phyloP scores from a whole-genome alignment of 2,329 filamentous ascomycete genomes.

The Fusarium metavorans region DNA sequence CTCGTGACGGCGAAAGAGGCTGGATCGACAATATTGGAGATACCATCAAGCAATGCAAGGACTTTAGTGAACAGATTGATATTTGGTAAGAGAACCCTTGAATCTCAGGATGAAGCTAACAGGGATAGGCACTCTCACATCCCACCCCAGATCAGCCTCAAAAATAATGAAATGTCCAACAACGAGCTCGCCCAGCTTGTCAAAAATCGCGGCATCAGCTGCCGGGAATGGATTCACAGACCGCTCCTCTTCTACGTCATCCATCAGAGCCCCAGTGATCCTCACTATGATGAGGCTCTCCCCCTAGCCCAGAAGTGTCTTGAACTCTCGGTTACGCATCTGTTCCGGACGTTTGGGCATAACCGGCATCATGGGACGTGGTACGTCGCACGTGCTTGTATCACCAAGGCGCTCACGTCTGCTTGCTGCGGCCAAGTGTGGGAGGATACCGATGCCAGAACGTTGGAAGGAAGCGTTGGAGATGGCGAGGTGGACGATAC shows the following conservation, averaged over 20 bases:
- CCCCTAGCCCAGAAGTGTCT: background rate
- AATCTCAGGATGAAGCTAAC: background rate
- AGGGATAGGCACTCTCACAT: background rate
- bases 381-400: background rate
- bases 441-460: background rate
- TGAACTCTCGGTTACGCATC: background rate
- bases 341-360: background rate
- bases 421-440: background rate
- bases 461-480: background rate
- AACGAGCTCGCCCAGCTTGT: background rate
- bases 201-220: background rate
- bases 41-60: background rate
- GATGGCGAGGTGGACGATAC: background rate
- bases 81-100: background rate
- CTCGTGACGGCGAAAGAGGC: constrained; percentile 6
- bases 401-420: background rate
- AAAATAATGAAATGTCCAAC: background rate
- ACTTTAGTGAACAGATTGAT: background rate
- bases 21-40: background rate
- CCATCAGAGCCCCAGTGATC: background rate
- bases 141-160: background rate
- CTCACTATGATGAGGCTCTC: background rate
- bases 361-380: background rate
- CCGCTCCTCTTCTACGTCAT: background rate
- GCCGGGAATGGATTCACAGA: background rate